phyloP scores from a whole-genome alignment of 805 yeast species.

The Teunomyces tritomae region DNA sequence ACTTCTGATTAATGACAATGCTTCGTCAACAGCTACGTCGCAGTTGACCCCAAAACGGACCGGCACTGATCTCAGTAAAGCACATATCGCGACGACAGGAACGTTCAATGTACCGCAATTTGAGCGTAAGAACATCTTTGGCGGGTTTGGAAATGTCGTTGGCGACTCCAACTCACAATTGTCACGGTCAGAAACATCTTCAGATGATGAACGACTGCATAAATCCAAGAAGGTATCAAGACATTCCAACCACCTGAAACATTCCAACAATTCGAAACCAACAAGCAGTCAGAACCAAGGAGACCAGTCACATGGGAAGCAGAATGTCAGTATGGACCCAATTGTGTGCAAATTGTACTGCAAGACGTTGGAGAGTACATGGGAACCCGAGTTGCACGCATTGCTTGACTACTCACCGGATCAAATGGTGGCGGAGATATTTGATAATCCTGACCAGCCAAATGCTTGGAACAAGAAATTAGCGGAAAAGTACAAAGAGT shows the following conservation, averaged over 20 bases:
- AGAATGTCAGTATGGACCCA: slow-evolving; percentile 39
- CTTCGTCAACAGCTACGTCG: background rate
- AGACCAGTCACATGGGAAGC: background rate
- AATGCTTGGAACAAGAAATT: slow-evolving; percentile 13
- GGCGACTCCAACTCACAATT: slow-evolving; percentile 3
- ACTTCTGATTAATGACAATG: slow-evolving; percentile 32
- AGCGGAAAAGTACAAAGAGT: slow-evolving; percentile 11
- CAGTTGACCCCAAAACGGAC: background rate
- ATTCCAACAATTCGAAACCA: background rate
- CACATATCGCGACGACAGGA: background rate
- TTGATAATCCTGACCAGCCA: slow-evolving; percentile 54
- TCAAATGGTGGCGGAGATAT: slow-evolving; percentile 72
- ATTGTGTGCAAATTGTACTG: slow-evolving; percentile 49
- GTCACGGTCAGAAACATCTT: background rate
- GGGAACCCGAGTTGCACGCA: slow-evolving; percentile 53
- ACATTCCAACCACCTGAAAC: background rate
- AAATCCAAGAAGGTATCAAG: background rate
- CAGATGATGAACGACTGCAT: background rate
- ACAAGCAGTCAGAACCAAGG: slow-evolving; percentile 1
- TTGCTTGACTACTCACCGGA: slow-evolving; percentile 58
- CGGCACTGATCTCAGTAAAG: background rate
- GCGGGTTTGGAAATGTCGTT: slow-evolving; percentile 47
- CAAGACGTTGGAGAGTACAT: slow-evolving; percentile 54
- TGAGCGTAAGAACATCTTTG: slow-evolving; percentile 45
- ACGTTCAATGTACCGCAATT: slow-evolving; percentile 37